Evolutionary conservation across 768 basidiomycete species (phyloP).

Genomic region (Pleurotus cornucopiae): DNA sequence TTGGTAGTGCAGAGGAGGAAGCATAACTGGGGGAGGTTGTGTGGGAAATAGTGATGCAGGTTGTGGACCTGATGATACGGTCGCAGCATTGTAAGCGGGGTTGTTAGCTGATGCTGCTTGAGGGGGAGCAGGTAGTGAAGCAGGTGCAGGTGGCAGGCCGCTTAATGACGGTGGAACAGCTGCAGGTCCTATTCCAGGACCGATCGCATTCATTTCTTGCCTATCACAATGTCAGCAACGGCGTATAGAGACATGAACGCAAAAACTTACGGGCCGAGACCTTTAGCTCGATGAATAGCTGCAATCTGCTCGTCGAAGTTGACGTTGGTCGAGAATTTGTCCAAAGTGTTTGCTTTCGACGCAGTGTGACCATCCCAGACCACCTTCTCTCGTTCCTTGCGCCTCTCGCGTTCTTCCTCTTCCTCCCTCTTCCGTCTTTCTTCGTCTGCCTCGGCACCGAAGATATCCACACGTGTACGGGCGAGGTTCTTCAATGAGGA

Average conservation of each 20-base stretch:
- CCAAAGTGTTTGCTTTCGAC: constrained; percentile 85
- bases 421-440: constrained; percentile 85
- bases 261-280: constrained; percentile 73
- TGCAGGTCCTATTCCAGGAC: constrained; percentile 83
- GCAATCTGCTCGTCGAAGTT: constrained; percentile 98
- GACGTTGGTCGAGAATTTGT: constrained; percentile 90
- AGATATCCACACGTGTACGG: constrained; percentile 94
- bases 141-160: constrained; percentile 61
- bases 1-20: constrained; percentile 82
- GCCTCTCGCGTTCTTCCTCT: constrained; percentile 74
- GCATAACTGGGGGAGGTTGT: constrained; percentile 70
- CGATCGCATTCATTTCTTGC: constrained; percentile 67
- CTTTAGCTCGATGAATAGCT: constrained; percentile 90
- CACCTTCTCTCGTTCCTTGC: constrained; percentile 89
- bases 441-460: constrained; percentile 92
- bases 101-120: constrained; percentile 39
- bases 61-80: constrained; percentile 88
- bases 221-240: constrained; percentile 28
- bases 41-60: constrained; percentile 67
- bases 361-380: constrained; percentile 99
- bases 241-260: constrained; percentile 5
- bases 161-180: constrained; percentile 67
- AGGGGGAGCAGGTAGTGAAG: constrained; percentile 72
- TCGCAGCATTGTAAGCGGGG: constrained; percentile 74
- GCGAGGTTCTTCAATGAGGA: constrained; percentile 92